Base-by-base conservation (phyloP, 2,329 filamentous ascomycete species). In the Diaporthe longicolla region DNA sequence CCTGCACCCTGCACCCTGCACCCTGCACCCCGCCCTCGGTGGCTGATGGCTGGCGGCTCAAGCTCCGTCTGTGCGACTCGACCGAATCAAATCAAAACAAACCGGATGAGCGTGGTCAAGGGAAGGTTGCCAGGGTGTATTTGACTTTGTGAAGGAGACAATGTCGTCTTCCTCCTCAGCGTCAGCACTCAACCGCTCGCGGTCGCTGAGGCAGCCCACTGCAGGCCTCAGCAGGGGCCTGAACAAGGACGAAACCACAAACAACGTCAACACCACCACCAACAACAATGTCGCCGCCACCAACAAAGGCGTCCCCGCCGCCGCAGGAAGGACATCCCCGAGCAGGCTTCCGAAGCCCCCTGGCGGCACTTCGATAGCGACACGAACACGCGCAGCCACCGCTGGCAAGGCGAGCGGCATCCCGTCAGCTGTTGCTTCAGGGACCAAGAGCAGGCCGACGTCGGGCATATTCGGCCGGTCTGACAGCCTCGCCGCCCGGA, bases 321-420 rank as follows among this genome's bases (percentile, higher is more conserved):
- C 59, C 29, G 35, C 43, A 61, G 29, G 57, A 29, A 69, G 84
- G 73, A 78, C 77, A 24, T 89, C 88, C 13, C 87, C 88, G 2
- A 89, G 85, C 78, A 84, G 87, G 52, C 81, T 89, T 43, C 87
- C 87, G 52, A 79, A 86, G 77, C 89, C 63, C n/a, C 63, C 87
- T 78, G 86, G 85, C 43, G 76, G 79, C 65, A 79, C 82, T 32
- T 48, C 79, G 8, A 79, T 71, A 71, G 78, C 78, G 17, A 71
- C 79, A 32, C 78, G 77, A 54, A 78, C 69, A 13, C 66, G 73
- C 32, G 61, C 71, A 26, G 72, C 50, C 26, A 72, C 68, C 32
- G 24, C 71, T 10, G 69, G 50, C 6, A 43, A 72, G 1, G 45
- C 32, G 3, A 73, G 26, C 32, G 50, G 68, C 45, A 54, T 68